These are phyloP conservation scores for Saprolegnia parasitica DNA, from an alignment of 352 stramenopile species.

Conservation along the genomic window DNA sequence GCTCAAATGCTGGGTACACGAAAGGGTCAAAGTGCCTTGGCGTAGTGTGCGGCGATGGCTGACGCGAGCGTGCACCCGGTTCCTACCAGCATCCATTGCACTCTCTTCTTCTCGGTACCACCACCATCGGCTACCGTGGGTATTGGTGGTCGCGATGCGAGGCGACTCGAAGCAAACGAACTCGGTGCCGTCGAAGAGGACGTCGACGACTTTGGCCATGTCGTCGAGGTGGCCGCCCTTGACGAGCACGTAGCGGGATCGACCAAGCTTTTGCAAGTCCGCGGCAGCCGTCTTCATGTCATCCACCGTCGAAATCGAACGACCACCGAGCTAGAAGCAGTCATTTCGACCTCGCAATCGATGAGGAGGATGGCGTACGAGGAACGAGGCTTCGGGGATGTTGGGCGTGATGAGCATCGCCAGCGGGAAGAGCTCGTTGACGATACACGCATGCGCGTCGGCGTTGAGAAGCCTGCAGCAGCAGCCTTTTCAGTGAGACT, in stretches of 20 bases:
- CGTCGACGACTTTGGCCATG: constrained; percentile 14
- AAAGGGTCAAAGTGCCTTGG: constrained; percentile 45
- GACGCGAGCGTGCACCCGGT: constrained; percentile 93
- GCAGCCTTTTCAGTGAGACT: no score
- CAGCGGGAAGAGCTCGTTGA: constrained; percentile 79
- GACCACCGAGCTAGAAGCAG: constrained; percentile 35
- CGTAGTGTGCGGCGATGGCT: constrained; percentile 84
- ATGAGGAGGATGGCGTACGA: constrained; percentile 43
- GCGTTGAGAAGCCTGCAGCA: constrained; percentile 71
- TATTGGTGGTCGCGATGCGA: constrained; percentile 38
- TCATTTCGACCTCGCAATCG: neutral
- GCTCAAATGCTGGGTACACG: neutral
- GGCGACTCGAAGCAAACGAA: constrained; percentile 7
- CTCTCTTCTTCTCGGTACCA: neutral
- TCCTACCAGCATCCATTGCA: constrained; percentile 41
- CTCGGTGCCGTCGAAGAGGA: constrained; percentile 29
- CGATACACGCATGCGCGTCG: constrained; percentile 61
- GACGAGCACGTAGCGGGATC: constrained; percentile 76
- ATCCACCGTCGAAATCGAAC: constrained; percentile 42
- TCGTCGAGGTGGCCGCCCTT: constrained; percentile 83
- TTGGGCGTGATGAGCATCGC: constrained; percentile 91
- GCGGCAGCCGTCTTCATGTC: constrained; percentile 72
- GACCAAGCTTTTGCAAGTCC: constrained; percentile 63
- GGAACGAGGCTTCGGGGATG: constrained; percentile 87
- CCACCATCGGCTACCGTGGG: constrained; percentile 38